phyloP scores from a whole-genome alignment of 805 yeast genomes.

The Candida ovalis region DNA sequence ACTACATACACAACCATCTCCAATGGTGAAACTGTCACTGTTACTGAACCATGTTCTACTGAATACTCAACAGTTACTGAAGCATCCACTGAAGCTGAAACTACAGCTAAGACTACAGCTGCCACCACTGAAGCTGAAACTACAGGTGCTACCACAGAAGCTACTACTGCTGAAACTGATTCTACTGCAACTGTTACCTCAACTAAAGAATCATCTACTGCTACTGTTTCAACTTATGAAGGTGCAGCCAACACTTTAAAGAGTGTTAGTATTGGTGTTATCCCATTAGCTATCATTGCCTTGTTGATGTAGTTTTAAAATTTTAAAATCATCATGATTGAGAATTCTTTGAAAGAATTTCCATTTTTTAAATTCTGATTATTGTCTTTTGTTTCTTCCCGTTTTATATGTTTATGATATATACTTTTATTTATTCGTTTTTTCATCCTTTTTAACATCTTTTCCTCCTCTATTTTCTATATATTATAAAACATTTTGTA shows the following conservation, averaged over 20 bases:
- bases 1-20: constrained; percentile 8
- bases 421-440: not conserved
- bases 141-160: not conserved
- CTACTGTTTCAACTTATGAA: not conserved
- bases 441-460: no score
- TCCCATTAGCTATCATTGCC: not conserved
- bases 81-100: constrained; percentile 4
- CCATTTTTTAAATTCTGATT: not conserved
- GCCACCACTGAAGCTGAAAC: constrained; percentile 10
- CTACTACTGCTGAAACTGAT: not conserved
- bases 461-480: no score
- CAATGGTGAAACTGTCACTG: constrained; percentile 6
- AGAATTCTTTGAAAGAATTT: not conserved
- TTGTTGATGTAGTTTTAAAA: not conserved
- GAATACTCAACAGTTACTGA: constrained; percentile 1
- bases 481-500: no score
- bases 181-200: not conserved
- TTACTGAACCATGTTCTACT: constrained; percentile 6
- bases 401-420: not conserved
- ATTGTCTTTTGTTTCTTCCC: not conserved
- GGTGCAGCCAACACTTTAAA: not conserved
- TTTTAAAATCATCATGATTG: not conserved
- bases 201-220: not conserved
- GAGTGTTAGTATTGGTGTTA: not conserved
- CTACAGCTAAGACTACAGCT: no score